Base-by-base conservation (phyloP, 2,329 filamentous ascomycete species). In the Didymella pomorum region DNA sequence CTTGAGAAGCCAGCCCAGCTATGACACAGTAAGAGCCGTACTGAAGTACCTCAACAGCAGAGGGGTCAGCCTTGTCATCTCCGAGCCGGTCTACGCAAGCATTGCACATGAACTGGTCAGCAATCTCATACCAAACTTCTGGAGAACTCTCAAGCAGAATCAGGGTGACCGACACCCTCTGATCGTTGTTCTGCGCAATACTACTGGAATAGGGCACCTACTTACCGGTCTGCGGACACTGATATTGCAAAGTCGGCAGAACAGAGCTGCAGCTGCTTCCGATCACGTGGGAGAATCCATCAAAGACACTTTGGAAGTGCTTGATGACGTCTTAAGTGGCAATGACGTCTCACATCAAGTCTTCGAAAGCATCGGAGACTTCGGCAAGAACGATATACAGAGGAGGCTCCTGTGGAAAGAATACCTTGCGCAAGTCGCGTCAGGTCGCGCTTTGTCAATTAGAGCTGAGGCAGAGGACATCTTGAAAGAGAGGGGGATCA, bases 81-180 rank as follows among this genome's bases (percentile, higher is more conserved):
- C 92, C 3, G 84, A 84, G 29, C 88, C 93, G 1, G 79, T 86
- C 60, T 86, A 87, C 56, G 87, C 92, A 20, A 90, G 93, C 67
- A 86, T 97, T 29, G 81, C 94, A 51, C 88, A 93, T 70, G 79
- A 86, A 3, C 79, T 99, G 33, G 87, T 96, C 58, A 88, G 85
- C 16, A 86, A 88, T 29, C 93, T 90, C 25, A 80, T 92, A 8
- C 90, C 91, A 1, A 91, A 93, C 71, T 96, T 94, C 76, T 98
- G 95, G 94, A 72, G 81, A 3, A 26, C 51, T 3, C 35, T 69
- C n/a, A 56, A 53, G 20, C 55, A 62, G 12, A 43, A 21, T 6
- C 7, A 43, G 2, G 43, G 33, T 18, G 39, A 71, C 18, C 39
- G 55, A 23, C 56, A 60, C 39, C 75, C 84, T 2, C 78, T 98